phyloP scores from a whole-genome alignment of 176 grass and related monocot species.

The Hsuehochloa calcarea region DNA sequence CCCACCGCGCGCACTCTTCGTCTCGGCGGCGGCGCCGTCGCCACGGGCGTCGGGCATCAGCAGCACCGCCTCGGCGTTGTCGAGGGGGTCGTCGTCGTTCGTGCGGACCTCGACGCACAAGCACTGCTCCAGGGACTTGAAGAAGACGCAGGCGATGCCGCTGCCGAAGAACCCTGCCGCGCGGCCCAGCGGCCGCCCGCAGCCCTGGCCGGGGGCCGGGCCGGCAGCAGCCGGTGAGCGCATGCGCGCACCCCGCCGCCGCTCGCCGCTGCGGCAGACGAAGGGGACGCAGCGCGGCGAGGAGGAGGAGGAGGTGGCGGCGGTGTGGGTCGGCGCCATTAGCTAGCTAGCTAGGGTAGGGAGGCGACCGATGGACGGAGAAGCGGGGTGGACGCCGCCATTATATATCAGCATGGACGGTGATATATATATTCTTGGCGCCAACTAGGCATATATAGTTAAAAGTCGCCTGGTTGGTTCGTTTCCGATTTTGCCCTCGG shows the following conservation, averaged over 20 bases:
- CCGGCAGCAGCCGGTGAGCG: not conserved
- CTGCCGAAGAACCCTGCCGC: constrained; percentile 13
- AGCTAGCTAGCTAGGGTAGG: too few species aligned
- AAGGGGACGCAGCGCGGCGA: constrained; percentile 38
- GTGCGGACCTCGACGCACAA: constrained; percentile 30
- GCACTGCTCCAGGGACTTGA: constrained; percentile 34
- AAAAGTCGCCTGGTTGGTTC: not conserved
- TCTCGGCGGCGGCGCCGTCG: not conserved
- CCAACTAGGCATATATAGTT: not conserved
- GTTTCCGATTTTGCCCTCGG: not conserved
- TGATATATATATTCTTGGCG: not conserved
- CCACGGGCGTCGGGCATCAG: not conserved
- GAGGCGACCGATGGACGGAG: too few species aligned
- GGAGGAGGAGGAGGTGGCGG: not conserved
- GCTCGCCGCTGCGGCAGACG: constrained; percentile 25
- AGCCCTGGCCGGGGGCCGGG: not conserved
- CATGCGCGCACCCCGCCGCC: not conserved
- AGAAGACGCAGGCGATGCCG: constrained; percentile 40
- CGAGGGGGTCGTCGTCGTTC: not conserved
- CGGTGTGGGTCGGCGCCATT: not conserved
- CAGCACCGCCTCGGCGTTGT: not conserved
- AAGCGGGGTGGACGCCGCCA: too few species aligned
- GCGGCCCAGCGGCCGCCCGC: constrained; percentile 38
- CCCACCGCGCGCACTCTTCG: not conserved
- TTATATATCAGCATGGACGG: too few species aligned